Evolutionary conservation across 805 yeast species (phyloP).

Genomic region (Starmerella vaccinii): DNA sequence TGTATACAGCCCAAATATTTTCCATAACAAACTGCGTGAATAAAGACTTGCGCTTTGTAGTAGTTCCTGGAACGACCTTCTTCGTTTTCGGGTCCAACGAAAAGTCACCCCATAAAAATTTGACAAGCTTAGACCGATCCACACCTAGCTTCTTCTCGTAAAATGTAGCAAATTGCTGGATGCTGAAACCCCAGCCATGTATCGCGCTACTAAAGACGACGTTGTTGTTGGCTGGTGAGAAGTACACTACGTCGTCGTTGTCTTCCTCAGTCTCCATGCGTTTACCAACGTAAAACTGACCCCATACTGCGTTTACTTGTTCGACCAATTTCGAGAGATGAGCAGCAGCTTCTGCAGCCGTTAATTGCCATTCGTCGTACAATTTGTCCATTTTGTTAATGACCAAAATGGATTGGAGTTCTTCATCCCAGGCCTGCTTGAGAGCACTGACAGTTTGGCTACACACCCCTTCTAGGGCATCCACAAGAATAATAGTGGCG

Average conservation of each 20-base stretch:
- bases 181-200: conserved; percentile 96
- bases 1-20: conserved; percentile 85
- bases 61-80: conserved; percentile 45
- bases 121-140: conserved; percentile 63
- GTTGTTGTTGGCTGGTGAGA: conserved; percentile 78
- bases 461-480: conserved; percentile 96
- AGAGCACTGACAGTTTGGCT: conserved; percentile 89
- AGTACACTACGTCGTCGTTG: conserved; percentile 78
- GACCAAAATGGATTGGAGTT: conserved; percentile 76
- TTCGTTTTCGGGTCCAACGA: conserved; percentile 83
- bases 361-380: conserved; percentile 66
- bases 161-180: conserved; percentile 78
- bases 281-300: conserved; percentile 85
- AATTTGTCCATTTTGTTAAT: conserved; percentile 85
- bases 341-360: conserved; percentile 74
- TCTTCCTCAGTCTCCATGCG: conserved; percentile 45
- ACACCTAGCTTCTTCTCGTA: conserved; percentile 79
- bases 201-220: conserved; percentile 80
- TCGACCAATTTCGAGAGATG: conserved; percentile 74
- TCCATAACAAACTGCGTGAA: conserved; percentile 82
- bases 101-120: conserved; percentile 93
- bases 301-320: conserved; percentile 90
- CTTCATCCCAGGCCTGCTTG: conserved; percentile 92
- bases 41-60: conserved; percentile 58
- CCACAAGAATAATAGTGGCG: conserved; percentile 91